Base-by-base conservation (phyloP, 2,329 filamentous ascomycete genomes). In the Chrysoporthe puriensis region DNA sequence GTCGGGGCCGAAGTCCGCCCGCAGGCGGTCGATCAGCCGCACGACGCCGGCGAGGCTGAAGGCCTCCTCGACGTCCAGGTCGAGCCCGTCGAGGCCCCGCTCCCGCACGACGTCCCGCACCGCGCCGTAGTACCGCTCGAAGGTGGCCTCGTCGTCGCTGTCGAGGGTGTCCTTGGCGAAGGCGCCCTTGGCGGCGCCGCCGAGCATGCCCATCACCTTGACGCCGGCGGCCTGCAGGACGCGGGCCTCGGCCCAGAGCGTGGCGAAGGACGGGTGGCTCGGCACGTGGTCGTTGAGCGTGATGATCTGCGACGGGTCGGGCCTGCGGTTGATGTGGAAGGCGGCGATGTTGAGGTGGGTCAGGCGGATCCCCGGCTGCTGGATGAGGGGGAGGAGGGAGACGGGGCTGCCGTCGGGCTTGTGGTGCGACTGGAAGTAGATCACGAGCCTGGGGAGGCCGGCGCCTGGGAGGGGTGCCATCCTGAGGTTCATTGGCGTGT, bases 311-410 rank as follows among this genome's bases (percentile, higher is more conserved):
- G 63, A 16, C 68, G 86, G 84, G 26, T 84, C 82, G 0, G 91
- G 89, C 62, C 81, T 78, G 2, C 86, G 85, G 76, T 95, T 95
- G 71, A 96, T 80, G 77, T 95, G 92, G 68, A 96, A 89, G 1
- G 92, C 92, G 0, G 91, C 92, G 36, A 95, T 78, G 70, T 94
- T 92, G 62, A 95, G 80, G 78, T 95, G 92, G 0, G 92, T 93
- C n/a, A 82, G 69, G 43, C 72, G 70, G 70, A 81, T 78, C 65
- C 72, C 74, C 4, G 79, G 77, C 61, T 78, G 71, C 3, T 75
- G 77, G 59, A 83, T 73, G 36, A 83, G 75, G 0, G 81, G 80
- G 13, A 83, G 75, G 34, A 82, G 73, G 18, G 80, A 82, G 66
- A 82, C 78, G 46, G 74, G 75, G 2, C 74, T 73, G 60, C 78